These are phyloP conservation scores for Heterobasidion occidentale DNA, from an alignment of 1,284 basidiomycete genomes.

Conservation along the genomic window DNA sequence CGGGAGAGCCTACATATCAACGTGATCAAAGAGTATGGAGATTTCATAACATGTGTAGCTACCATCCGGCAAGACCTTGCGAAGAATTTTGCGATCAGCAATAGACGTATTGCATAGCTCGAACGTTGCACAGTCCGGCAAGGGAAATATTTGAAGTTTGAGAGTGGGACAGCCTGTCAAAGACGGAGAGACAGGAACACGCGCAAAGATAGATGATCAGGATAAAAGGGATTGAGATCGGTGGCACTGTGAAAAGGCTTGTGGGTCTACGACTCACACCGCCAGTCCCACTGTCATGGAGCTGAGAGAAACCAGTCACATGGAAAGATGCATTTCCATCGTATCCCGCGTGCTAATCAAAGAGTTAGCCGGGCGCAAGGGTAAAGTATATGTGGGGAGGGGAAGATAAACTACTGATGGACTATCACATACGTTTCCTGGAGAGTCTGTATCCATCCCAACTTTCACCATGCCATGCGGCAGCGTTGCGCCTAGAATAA, in stretches of 20 bases:
- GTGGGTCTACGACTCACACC: constrained; percentile 30
- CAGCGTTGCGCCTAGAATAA: constrained; percentile 43
- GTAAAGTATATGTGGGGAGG: neutral
- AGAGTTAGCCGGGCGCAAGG: neutral
- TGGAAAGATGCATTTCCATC: constrained; percentile 37
- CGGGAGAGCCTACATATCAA: constrained; percentile 35
- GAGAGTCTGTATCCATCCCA: constrained; percentile 59
- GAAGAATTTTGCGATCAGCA: constrained; percentile 31
- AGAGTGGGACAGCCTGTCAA: constrained; percentile 41
- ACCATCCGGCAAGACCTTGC: constrained; percentile 41
- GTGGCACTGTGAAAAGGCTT: neutral
- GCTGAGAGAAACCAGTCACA: constrained; percentile 52
- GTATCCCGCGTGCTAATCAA: constrained; percentile 49
- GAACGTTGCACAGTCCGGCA: constrained; percentile 41
- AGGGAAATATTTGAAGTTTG: constrained; percentile 53
- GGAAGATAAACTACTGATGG: neutral
- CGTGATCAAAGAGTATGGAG: too few species aligned
- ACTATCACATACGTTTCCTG: constrained; percentile 19
- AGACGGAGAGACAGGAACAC: neutral
- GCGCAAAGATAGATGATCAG: neutral
- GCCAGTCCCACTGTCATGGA: constrained; percentile 57
- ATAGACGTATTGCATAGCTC: constrained; percentile 41
- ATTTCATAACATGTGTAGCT: neutral
- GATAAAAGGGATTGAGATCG: neutral
- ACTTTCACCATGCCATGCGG: constrained; percentile 62